Conservation (phyloP, 2,329 filamentous ascomycete genomes). For the Trichoderma atrobrunneum region DNA sequence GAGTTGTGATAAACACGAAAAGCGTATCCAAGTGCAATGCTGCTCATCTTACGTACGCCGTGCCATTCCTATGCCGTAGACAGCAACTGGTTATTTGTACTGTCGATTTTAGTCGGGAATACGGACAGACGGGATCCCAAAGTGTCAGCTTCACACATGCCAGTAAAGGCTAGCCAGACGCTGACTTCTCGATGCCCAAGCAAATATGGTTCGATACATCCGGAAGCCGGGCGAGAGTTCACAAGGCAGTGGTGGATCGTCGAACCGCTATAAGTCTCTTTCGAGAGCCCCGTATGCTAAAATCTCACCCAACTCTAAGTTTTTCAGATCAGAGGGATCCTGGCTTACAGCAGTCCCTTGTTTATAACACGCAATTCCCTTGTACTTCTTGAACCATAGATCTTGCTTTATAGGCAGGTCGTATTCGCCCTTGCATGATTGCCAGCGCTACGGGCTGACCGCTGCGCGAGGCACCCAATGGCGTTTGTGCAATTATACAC, state of each 20-base stretch:
- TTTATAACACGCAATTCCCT: not conserved
- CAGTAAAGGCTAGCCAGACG: not conserved
- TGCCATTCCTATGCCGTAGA: not conserved
- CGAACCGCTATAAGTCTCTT: not conserved
- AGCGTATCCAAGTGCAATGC: not conserved
- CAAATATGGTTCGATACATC: not conserved
- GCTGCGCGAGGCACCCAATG: not conserved
- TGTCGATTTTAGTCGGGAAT: too few species aligned
- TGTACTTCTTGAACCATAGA: not conserved
- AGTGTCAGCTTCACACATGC: not conserved
- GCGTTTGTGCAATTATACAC: not conserved
- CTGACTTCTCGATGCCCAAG: not conserved
- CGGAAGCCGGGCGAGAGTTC: not conserved
- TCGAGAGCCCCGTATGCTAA: not conserved
- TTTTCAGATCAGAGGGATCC: not conserved
- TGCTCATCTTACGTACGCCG: not conserved
- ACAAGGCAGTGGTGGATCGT: not conserved
- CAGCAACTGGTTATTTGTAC: not conserved
- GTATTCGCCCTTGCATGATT: not conserved
- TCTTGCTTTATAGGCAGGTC: constrained; percentile 13
- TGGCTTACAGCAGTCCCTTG: not conserved
- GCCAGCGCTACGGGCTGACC: not conserved
- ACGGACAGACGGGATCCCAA: too few species aligned
- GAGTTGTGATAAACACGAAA: not conserved
- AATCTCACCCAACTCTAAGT: constrained; percentile 2